Percentiles rank a stretch among this genome's conserved stretches.
Evolutionary conservation across 176 grass and related monocot genomes (phyloP).

Genomic region (Eragrostis nindensis): DNA sequence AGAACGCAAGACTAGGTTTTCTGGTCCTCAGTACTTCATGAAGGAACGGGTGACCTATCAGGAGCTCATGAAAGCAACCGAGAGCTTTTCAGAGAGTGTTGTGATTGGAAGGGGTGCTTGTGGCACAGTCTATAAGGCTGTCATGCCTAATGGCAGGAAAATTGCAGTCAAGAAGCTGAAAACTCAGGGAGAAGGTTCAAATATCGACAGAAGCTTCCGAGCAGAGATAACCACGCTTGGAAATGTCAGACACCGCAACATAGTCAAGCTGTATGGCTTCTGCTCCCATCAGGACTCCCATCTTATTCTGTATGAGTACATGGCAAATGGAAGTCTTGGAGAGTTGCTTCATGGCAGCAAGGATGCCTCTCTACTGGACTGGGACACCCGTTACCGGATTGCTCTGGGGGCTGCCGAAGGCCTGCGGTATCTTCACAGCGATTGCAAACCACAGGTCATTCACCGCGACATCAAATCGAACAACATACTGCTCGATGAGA

Average conservation of each 20-base stretch:
- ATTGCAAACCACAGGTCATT: conserved; percentile 90
- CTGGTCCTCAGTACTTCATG: conserved; percentile 69
- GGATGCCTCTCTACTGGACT: conserved; percentile 65
- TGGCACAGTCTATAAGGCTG: conserved; percentile 89
- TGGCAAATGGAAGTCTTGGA: conserved; percentile 97
- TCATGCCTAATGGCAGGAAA: conserved; percentile 64
- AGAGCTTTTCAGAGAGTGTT: conserved; percentile 73
- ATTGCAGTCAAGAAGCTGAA: conserved; percentile 95
- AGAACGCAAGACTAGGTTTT: conserved; percentile 53
- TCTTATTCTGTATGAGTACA: conserved; percentile 93
- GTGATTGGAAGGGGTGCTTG: conserved; percentile 84
- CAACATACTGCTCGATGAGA: conserved; percentile 89
- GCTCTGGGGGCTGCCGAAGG: conserved; percentile 89
- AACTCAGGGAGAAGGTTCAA: conserved; percentile 77
- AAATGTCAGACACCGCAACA: conserved; percentile 95
- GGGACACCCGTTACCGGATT: conserved; percentile 80
- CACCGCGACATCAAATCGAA: conserved; percentile 99
- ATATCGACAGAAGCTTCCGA: conserved; percentile 82
- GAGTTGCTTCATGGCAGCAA: conserved; percentile 74
- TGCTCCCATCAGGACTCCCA: conserved; percentile 84
- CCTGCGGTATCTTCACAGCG: conserved; percentile 80
- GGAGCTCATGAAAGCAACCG: conserved; percentile 79
- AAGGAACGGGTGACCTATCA: conserved; percentile 83
- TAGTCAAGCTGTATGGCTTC: conserved; percentile 95
- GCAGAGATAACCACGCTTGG: conserved; percentile 95